phyloP scores from a whole-genome alignment of 1,284 basidiomycete genomes.

The Termitomyces sp. region DNA sequence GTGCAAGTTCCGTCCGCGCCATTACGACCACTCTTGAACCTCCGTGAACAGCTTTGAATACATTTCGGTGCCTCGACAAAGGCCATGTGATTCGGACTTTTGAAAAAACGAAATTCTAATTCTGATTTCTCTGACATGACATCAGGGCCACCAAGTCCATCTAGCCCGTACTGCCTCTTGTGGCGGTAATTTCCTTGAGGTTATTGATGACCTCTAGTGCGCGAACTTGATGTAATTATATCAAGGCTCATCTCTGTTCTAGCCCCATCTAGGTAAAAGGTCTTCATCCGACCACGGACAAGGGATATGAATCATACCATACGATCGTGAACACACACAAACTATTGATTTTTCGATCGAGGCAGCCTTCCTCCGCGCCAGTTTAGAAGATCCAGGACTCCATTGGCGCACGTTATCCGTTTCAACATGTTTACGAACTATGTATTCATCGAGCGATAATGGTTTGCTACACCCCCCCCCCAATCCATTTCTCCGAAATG shows the following conservation, averaged over 20 bases:
- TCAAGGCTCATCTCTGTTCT: no score
- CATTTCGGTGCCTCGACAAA: not conserved
- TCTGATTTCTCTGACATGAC: no score
- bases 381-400: not conserved
- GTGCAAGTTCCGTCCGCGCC: not conserved
- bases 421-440: not conserved
- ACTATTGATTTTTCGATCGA: not conserved
- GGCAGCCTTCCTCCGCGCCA: not conserved
- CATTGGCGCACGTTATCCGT: not conserved
- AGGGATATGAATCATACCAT: no score
- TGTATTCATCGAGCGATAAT: not conserved
- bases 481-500: not conserved
- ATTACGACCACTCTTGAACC: not conserved
- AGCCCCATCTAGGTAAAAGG: not conserved
- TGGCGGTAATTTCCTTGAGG: not conserved
- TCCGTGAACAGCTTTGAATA: not conserved
- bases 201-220: not conserved
- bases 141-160: not conserved
- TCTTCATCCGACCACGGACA: not conserved
- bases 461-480: no score
- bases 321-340: no score
- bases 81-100: not conserved
- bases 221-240: not conserved
- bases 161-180: not conserved
- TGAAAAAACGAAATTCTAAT: not conserved